Evolutionary conservation across 1,139 yeast species (phyloP), one percentile per base, ranked within the genome.

Genomic region (Saccharomyces hybrid): DNA sequence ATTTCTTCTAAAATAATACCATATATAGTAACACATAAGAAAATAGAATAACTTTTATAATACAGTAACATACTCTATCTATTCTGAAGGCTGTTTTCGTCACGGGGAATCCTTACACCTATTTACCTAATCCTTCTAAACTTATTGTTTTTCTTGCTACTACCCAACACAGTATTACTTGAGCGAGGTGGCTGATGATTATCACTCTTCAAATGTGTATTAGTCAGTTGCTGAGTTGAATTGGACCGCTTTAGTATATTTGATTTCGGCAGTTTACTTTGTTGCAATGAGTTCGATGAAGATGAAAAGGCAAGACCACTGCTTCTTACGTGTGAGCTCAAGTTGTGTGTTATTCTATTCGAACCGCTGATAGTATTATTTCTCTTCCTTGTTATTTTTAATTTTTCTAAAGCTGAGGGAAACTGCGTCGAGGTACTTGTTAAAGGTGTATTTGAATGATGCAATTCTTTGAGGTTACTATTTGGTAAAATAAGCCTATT

Each of bases 391-490:
- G 55, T 55, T 7, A 63, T 56, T 48, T 59, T 56, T 27, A 63
- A 48, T 47, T 58, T 62, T 23, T 62, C 61, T 28, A 63, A 55
- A 3, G 65, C 60, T 6, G 52, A 51, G n/a, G 67, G 67, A 27
- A 63, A 59, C 27, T 57, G 56, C 16, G 52, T 38, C 4, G 53
- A 44, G 11, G 54, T 34, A 25, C 31, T 47, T 6, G 46, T 16
- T 11, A 49, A 25, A 25, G 51, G 42, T 5, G 26, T 26, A 8
- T 34, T 44, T 5, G 44, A 27, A 34, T 28, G 26, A 13, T 5
- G 14, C 9, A 13, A 11, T 9, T 26, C 49, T 9, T 49, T 47
- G 7, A 26, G 26, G 4, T n/a, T 11, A 14, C 16, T 30, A 2
- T 38, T 38, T n/a, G n/a, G 44, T 20, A 38, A 38, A 38, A 38